phyloP scores from a whole-genome alignment of 2,329 filamentous ascomycete genomes.

The Aspergillus hortae region DNA sequence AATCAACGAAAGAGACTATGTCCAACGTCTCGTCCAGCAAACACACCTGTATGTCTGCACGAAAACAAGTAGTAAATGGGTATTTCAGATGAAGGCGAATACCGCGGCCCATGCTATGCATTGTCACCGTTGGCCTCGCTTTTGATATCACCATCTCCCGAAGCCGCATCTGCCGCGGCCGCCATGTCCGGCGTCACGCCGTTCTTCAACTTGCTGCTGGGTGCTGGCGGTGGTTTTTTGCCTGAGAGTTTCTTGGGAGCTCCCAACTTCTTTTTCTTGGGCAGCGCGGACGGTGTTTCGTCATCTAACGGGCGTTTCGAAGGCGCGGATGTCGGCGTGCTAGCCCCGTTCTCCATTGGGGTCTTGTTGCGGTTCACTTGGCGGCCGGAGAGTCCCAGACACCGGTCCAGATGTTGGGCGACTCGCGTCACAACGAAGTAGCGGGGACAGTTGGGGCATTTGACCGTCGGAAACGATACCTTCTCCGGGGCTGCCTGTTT shows the following conservation, averaged over 20 bases:
- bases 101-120: conserved; percentile 7
- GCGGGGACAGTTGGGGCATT: conserved; percentile 59
- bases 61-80: conserved; percentile 4
- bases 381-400: conserved; percentile 55
- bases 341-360: conserved; percentile 41
- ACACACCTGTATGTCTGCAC: conserved; percentile 10
- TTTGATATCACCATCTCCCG: conserved; percentile 31
- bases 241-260: conserved; percentile 34
- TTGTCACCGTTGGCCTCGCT: conserved; percentile 31
- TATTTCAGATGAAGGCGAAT: neutral
- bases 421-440: conserved; percentile 60
- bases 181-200: conserved; percentile 36
- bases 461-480: conserved; percentile 40
- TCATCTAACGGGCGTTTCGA: conserved; percentile 40
- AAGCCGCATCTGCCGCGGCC: conserved; percentile 22
- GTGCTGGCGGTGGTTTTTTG: conserved; percentile 33
- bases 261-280: conserved; percentile 49
- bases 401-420: conserved; percentile 60
- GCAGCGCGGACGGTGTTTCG: conserved; percentile 42
- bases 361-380: conserved; percentile 47
- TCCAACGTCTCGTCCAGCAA: conserved; percentile 13
- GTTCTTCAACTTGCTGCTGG: conserved; percentile 40
- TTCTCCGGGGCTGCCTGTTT: conserved; percentile 28
- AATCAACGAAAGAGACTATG: conserved; percentile 13
- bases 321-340: conserved; percentile 31